Evolutionary conservation across 2,329 filamentous ascomycete genomes (phyloP).

Genomic region (Graphiopsis chlorocephala): DNA sequence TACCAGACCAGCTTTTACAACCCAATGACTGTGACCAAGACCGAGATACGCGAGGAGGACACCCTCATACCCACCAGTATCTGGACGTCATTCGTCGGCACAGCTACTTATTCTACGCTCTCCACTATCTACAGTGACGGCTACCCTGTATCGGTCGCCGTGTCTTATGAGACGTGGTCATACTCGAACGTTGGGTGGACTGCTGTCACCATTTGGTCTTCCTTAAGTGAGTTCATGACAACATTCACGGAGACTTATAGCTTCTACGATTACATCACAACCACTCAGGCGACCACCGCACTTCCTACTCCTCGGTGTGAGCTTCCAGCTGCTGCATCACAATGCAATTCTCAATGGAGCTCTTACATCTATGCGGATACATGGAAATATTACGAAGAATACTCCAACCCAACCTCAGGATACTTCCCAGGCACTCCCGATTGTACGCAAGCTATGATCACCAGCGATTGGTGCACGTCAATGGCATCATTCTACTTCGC

Average conservation of each 20-base stretch:
- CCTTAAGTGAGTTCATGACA: background rate
- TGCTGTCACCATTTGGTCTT: background rate
- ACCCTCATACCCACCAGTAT: background rate
- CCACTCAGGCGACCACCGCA: background rate
- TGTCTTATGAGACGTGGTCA: background rate
- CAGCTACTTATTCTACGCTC: background rate
- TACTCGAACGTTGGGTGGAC: background rate
- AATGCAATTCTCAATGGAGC: constrained; percentile 6
- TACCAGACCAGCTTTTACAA: background rate
- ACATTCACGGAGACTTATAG: background rate
- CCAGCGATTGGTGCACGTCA: background rate
- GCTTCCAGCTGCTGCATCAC: background rate
- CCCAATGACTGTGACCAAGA: background rate
- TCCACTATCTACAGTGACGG: constrained; percentile 2
- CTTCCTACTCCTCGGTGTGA: background rate
- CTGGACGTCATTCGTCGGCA: background rate
- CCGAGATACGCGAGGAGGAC: background rate
- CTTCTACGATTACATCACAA: background rate
- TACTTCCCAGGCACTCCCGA: background rate
- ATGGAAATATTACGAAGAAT: background rate
- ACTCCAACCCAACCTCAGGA: background rate
- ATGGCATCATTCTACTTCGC: constrained; percentile 3
- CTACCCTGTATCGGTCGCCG: constrained; percentile 3
- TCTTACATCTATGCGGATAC: background rate
- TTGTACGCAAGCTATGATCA: constrained; percentile 1